phyloP scores from a whole-genome alignment of 441 rosid genomes.

The Dalechampia spathulata region DNA sequence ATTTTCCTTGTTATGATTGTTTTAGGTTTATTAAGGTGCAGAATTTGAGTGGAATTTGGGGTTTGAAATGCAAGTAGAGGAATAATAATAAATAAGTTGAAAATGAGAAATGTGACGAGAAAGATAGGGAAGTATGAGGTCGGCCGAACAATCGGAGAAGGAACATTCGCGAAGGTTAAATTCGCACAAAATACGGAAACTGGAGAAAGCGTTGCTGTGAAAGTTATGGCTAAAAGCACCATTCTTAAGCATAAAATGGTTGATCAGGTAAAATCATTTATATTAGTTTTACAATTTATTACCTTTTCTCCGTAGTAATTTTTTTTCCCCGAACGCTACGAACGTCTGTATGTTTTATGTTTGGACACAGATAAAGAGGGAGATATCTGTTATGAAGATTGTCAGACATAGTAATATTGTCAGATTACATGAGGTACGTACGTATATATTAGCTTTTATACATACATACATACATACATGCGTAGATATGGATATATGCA shows the following conservation, averaged over 20 bases:
- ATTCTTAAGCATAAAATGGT: conserved; percentile 81
- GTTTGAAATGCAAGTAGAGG: conserved; percentile 21
- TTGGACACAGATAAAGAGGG: conserved; percentile 66
- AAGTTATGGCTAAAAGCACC: conserved; percentile 70
- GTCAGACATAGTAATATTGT: conserved; percentile 91
- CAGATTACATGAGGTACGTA: conserved; percentile 69
- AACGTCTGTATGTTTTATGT: too few relatives aligned
- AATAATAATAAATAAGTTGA: not conserved
- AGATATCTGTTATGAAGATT: conserved; percentile 94
- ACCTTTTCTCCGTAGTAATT: too few relatives aligned
- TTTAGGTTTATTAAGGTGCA: not conserved
- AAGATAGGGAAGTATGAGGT: conserved; percentile 79
- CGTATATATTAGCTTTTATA: too few relatives aligned
- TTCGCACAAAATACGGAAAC: conserved; percentile 68
- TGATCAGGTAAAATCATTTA: conserved; percentile 65
- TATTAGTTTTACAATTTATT: not conserved
- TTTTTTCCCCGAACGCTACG: too few relatives aligned
- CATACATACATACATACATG: too few relatives aligned
- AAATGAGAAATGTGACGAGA: conserved; percentile 36
- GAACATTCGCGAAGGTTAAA: conserved; percentile 93
- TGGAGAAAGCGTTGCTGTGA: conserved; percentile 80
- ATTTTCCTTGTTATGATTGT: not conserved
- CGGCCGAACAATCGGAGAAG: conserved; percentile 87
- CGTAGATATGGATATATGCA: too few relatives aligned
- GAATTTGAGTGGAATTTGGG: not conserved